Evolutionary conservation across 176 grass and related monocot genomes (phyloP).

Genomic region (Poa annua): DNA sequence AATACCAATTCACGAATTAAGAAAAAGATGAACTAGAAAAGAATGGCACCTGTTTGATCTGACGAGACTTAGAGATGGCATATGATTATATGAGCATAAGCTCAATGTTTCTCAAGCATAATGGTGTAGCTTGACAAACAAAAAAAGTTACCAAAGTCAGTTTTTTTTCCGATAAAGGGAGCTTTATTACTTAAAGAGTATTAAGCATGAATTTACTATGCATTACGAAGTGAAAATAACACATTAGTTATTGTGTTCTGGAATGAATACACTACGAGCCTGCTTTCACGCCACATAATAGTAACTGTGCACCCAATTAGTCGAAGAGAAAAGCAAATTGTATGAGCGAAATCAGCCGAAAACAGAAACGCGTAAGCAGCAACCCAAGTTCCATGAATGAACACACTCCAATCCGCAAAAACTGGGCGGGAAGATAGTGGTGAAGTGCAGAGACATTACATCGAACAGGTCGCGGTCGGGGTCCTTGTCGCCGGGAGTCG

Average conservation of each 20-base stretch:
- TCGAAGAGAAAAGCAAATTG: neutral
- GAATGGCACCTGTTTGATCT: neutral
- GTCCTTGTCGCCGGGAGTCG: constrained; percentile 19
- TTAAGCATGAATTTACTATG: neutral
- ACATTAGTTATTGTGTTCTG: neutral
- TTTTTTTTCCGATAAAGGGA: neutral
- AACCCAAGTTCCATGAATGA: neutral
- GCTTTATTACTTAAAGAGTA: too few relatives aligned
- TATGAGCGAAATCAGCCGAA: neutral
- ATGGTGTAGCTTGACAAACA: neutral
- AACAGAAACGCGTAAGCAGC: neutral
- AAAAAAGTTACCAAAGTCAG: neutral
- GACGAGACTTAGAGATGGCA: neutral
- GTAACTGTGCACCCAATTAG: neutral
- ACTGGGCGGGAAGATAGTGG: neutral
- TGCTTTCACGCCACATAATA: neutral
- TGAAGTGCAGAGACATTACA: constrained; percentile 39
- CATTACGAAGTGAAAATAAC: neutral
- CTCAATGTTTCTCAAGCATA: neutral
- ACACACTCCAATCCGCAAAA: neutral
- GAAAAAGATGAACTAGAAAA: neutral
- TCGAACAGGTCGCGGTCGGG: constrained; percentile 36
- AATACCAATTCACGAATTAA: neutral
- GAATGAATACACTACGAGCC: neutral
- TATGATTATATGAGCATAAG: neutral